Evolutionary conservation across 1,139 yeast species (phyloP).

Genomic region (Kluyveromyces sp.): DNA sequence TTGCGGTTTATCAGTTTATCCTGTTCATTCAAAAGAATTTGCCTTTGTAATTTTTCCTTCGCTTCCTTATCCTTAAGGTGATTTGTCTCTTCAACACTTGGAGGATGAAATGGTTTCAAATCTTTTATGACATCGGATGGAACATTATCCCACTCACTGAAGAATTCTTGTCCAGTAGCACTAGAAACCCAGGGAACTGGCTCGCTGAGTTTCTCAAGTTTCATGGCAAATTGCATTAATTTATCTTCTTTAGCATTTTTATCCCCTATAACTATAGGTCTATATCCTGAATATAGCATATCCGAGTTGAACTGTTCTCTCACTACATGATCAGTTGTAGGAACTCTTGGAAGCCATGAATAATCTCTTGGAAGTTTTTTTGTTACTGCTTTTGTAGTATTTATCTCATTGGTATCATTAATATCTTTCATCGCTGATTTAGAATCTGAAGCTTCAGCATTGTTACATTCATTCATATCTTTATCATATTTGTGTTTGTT

Average conservation of each 20-base stretch:
- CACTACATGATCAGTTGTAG: constrained; percentile 20
- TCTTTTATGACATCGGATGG: constrained; percentile 22
- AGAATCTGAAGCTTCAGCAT: constrained; percentile 1
- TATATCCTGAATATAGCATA: constrained; percentile 26
- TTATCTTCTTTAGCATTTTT: constrained; percentile 12
- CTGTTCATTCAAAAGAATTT: constrained; percentile 12
- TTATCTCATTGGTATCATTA: constrained; percentile 7
- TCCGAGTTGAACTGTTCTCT: constrained; percentile 20
- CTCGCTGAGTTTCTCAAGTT: constrained; percentile 21
- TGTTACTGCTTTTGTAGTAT: background rate
- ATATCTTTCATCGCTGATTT: background rate
- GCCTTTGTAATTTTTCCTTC: constrained; percentile 10
- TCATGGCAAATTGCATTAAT: constrained; percentile 27
- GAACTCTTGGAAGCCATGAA: constrained; percentile 26
- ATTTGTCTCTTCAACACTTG: constrained; percentile 2
- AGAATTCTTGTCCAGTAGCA: constrained; percentile 29
- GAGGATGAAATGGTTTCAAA: constrained; percentile 18
- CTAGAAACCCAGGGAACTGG: constrained; percentile 24
- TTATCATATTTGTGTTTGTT: constrained; percentile 9
- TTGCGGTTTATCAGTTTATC: constrained; percentile 14
- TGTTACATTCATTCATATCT: constrained; percentile 4
- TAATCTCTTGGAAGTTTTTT: constrained; percentile 13
- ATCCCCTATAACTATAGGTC: constrained; percentile 22
- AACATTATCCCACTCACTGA: constrained; percentile 30
- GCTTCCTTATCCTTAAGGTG: constrained; percentile 8